A percentile compares a stretch with the other conserved stretches of the same genome.
phyloP scores from a whole-genome alignment of 2,329 filamentous ascomycete genomes.

The Diatrype stigma region DNA sequence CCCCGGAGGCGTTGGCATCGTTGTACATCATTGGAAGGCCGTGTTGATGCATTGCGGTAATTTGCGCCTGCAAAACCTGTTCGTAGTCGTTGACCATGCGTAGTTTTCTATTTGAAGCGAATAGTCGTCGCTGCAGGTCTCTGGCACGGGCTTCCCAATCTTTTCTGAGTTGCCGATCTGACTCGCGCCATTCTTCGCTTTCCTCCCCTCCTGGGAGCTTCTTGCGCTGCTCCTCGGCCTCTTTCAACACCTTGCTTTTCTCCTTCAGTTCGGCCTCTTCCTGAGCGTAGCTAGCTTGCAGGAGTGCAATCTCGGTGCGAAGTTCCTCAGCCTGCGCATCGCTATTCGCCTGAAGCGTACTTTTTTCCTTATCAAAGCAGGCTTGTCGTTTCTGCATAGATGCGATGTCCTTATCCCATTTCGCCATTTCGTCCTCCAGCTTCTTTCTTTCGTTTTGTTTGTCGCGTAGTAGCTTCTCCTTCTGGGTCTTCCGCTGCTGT shows the following conservation, averaged over 20 bases:
- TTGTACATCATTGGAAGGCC: slow-evolving; percentile 39
- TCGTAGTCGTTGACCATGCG: slow-evolving; percentile 46
- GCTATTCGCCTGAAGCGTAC: slow-evolving; percentile 45
- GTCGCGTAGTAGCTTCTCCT: slow-evolving; percentile 67
- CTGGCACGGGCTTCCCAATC: slow-evolving; percentile 53
- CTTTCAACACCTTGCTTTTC: slow-evolving; percentile 66
- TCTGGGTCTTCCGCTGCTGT: slow-evolving; percentile 73
- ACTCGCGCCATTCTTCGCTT: slow-evolving; percentile 52
- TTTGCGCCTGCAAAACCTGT: slow-evolving; percentile 42
- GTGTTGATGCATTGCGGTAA: slow-evolving; percentile 39
- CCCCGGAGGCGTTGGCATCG: slow-evolving; percentile 38
- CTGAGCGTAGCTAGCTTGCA: slow-evolving; percentile 60
- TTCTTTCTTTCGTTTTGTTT: slow-evolving; percentile 66
- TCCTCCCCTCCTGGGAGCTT: slow-evolving; percentile 58
- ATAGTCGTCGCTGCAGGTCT: slow-evolving; percentile 47
- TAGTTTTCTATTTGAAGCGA: slow-evolving; percentile 42
- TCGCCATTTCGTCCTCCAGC: slow-evolving; percentile 63
- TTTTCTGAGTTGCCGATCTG: slow-evolving; percentile 47
- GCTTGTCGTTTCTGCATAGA: slow-evolving; percentile 55
- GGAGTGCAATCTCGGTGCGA: slow-evolving; percentile 50
- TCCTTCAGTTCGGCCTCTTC: slow-evolving; percentile 72
- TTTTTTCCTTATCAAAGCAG: slow-evolving; percentile 50
- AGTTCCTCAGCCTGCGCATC: slow-evolving; percentile 49
- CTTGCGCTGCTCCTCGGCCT: slow-evolving; percentile 67
- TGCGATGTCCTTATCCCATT: slow-evolving; percentile 62